Evolutionary conservation across 805 yeast species (phyloP).

Genomic region (Blastobotrys chiropterorum): DNA sequence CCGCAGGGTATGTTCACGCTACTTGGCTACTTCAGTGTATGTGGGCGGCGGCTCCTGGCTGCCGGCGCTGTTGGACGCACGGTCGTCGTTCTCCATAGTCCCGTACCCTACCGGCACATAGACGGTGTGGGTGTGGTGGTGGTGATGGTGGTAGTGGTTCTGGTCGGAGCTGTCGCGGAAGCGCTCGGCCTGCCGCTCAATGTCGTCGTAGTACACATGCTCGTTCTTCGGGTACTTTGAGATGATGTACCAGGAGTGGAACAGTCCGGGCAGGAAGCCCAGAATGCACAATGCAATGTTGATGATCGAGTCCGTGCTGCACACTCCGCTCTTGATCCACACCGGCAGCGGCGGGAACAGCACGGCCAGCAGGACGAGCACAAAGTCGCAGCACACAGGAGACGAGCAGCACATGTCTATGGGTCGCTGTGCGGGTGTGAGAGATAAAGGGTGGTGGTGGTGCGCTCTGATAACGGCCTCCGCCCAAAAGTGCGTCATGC

Average conservation of each 20-base stretch:
- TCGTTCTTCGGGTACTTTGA: slow-evolving; percentile 55
- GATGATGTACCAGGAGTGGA: slow-evolving; percentile 75
- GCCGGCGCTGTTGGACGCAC: too few relatives aligned
- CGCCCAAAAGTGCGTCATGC: too few relatives aligned
- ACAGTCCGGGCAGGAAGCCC: slow-evolving; percentile 71
- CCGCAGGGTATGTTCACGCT: background rate
- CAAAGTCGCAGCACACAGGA: slow-evolving; percentile 47
- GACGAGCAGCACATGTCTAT: slow-evolving; percentile 7
- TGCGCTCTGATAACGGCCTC: background rate
- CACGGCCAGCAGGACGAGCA: slow-evolving; percentile 62
- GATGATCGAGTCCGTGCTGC: slow-evolving; percentile 61
- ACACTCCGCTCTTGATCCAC: slow-evolving; percentile 61
- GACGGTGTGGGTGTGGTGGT: slow-evolving; percentile 1
- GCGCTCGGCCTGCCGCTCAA: too few relatives aligned
- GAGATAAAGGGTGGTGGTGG: background rate
- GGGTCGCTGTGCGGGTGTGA: too few relatives aligned
- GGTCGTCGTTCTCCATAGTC: too few relatives aligned
- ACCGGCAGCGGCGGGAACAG: slow-evolving; percentile 79
- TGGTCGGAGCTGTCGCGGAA: too few relatives aligned
- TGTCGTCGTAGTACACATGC: slow-evolving; percentile 24
- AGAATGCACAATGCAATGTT: slow-evolving; percentile 64
- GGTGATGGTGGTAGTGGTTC: slow-evolving; percentile 11
- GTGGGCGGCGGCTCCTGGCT: slow-evolving; percentile 4
- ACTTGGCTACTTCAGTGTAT: slow-evolving; percentile 4
- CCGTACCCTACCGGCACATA: slow-evolving; percentile 2